Evolutionary conservation across 108 stramenopile genomes (phyloP).

Genomic region (Fragilaria crotonensis): DNA sequence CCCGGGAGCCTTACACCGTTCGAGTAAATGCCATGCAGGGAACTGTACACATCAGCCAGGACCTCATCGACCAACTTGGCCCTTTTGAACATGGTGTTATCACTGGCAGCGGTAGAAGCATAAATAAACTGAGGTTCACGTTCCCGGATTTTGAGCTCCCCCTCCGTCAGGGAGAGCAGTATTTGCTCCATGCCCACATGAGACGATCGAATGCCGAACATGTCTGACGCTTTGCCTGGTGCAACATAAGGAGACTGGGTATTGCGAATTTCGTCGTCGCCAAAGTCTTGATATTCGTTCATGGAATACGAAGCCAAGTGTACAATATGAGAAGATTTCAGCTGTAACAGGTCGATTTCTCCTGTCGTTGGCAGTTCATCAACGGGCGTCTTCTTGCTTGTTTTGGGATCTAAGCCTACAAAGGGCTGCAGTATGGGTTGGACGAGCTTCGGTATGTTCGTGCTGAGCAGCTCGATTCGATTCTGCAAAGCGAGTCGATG

Average conservation of each 20-base stretch:
- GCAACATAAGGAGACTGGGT: conserved; percentile 21
- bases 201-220: conserved; percentile 49
- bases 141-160: background rate
- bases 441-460: conserved; percentile 26
- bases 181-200: conserved; percentile 69
- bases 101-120: conserved; percentile 13
- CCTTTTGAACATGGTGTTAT: background rate
- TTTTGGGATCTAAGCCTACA: conserved; percentile 51
- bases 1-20: conserved; percentile 50
- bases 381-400: conserved; percentile 5
- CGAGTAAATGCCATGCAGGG: conserved; percentile 25
- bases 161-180: conserved; percentile 9
- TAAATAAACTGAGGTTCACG: conserved; percentile 27
- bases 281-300: conserved; percentile 22
- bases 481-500: conserved; percentile 46
- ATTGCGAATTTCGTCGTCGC: conserved; percentile 15
- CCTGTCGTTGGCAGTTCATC: conserved; percentile 3
- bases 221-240: conserved; percentile 15
- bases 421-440: conserved; percentile 40
- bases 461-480: conserved; percentile 34
- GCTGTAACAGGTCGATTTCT: conserved; percentile 22
- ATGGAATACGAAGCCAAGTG: conserved; percentile 57
- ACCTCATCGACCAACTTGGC: conserved; percentile 50
- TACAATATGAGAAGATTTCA: conserved; percentile 69
- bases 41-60: conserved; percentile 49